These are phyloP conservation scores for Thelonectria rubi DNA, from an alignment of 2,329 filamentous ascomycete genomes.

Conservation along the genomic window DNA sequence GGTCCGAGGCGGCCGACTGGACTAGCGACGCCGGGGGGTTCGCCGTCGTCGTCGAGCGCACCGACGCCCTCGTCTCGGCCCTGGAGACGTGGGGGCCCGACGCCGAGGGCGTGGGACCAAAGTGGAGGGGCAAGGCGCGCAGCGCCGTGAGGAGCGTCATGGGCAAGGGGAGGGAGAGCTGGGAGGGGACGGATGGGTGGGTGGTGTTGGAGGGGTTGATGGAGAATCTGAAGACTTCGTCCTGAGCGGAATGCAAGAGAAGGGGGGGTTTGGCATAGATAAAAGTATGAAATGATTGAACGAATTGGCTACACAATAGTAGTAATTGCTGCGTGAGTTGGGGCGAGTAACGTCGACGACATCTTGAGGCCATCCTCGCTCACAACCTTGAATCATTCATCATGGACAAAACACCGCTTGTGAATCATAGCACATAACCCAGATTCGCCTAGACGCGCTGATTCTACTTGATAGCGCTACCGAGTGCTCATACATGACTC, in stretches of 20 bases:
- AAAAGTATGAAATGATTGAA: conserved; percentile 20
- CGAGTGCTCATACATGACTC: conserved; percentile 11
- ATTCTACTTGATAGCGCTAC: conserved; percentile 10
- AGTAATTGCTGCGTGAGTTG: background rate
- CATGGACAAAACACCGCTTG: background rate
- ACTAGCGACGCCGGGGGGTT: conserved; percentile 70
- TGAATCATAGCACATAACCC: background rate
- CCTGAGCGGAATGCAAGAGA: background rate
- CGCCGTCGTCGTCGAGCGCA: conserved; percentile 78
- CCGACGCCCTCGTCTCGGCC: conserved; percentile 81
- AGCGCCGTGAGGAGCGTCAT: conserved; percentile 85
- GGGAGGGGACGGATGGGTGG: conserved; percentile 82
- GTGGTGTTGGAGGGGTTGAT: conserved; percentile 64
- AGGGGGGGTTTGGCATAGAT: conserved; percentile 17
- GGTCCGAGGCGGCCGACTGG: conserved; percentile 48
- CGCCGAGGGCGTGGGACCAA: conserved; percentile 73
- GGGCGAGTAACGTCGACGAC: background rate
- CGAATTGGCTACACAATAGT: background rate
- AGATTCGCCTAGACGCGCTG: conserved; percentile 9
- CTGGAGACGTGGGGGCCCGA: conserved; percentile 81
- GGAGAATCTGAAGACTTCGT: conserved; percentile 59
- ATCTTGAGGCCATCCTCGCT: background rate
- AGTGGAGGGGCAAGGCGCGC: conserved; percentile 89
- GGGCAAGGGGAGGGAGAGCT: conserved; percentile 80
- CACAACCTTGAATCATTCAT: background rate